phyloP scores from a whole-genome alignment of 352 stramenopile species.

The Phytophthora multivora region DNA sequence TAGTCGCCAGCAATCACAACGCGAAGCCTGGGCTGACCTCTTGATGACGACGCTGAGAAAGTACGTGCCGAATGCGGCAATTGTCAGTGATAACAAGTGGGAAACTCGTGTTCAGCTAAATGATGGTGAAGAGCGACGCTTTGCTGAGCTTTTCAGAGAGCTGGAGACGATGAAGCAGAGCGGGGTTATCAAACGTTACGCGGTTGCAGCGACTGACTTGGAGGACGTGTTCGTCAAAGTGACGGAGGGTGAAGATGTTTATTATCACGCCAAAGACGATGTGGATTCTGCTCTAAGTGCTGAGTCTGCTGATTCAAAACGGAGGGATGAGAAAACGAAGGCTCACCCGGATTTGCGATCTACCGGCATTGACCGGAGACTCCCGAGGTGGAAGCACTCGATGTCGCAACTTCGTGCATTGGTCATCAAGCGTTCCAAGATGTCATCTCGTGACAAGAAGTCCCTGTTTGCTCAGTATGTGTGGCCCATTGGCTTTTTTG shows the following conservation, averaged over 20 bases:
- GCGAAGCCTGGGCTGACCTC: conserved; percentile 22
- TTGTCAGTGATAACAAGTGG: conserved; percentile 86
- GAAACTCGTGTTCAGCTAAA: conserved; percentile 95
- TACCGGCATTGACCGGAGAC: conserved; percentile 18
- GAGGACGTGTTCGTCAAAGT: conserved; percentile 99
- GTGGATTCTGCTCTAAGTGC: conserved; percentile 3
- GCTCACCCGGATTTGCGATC: conserved; percentile 16
- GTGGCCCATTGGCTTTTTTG: conserved; percentile 69
- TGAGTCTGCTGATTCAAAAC: conserved; percentile 5
- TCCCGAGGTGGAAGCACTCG: conserved; percentile 32
- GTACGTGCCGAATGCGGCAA: conserved; percentile 71
- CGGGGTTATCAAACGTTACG: conserved; percentile 91
- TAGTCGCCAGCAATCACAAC: conserved; percentile 2
- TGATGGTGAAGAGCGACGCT: conserved; percentile 81
- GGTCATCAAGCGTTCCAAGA: conserved; percentile 57
- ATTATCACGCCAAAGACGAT: conserved; percentile 72
- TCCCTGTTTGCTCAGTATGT: conserved; percentile 69
- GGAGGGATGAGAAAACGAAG: conserved; percentile 12
- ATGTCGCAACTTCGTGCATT: conserved; percentile 56
- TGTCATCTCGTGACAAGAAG: conserved; percentile 66
- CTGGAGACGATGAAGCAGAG: conserved; percentile 74
- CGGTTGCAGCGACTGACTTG: conserved; percentile 97
- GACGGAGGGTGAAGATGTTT: conserved; percentile 77
- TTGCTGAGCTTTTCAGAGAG: conserved; percentile 92
- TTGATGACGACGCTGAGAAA: conserved; percentile 71